Conservation (phyloP, 1,139 yeast species). For the Protomyces inouyei region DNA sequence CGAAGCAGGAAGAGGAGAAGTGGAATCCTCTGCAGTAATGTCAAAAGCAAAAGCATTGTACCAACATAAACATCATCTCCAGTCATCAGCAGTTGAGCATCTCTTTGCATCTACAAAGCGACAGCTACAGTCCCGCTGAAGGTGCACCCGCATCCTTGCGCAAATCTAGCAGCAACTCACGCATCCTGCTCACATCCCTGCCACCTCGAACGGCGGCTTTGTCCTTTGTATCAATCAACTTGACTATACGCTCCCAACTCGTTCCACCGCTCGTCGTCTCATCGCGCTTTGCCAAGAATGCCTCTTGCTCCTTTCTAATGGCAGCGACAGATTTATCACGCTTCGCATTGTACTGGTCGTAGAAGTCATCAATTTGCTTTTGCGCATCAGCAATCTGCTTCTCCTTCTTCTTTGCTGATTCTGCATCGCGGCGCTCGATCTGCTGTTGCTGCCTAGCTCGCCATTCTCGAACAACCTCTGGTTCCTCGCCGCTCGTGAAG, state of each 20-base stretch:
- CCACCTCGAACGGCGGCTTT: conserved; percentile 45
- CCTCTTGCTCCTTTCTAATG: conserved; percentile 61
- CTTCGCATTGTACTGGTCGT: conserved; percentile 84
- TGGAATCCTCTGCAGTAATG: not conserved
- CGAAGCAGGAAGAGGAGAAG: conserved; percentile 10
- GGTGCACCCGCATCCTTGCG: conserved; percentile 70
- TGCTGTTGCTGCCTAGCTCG: conserved; percentile 75
- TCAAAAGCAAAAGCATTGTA: not conserved
- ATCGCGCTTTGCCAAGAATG: conserved; percentile 72
- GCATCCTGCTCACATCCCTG: conserved; percentile 68
- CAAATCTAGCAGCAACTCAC: conserved; percentile 58
- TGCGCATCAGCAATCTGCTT: conserved; percentile 76
- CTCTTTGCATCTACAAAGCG: no score
- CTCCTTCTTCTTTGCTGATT: conserved; percentile 59
- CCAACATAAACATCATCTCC: not conserved
- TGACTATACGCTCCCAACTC: conserved; percentile 79
- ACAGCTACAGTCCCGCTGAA: conserved; percentile 54
- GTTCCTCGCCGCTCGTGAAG: conserved; percentile 3
- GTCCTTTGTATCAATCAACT: conserved; percentile 48
- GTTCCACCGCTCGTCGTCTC: conserved; percentile 63
- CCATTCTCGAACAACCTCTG: conserved; percentile 48
- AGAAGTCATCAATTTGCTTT: conserved; percentile 84
- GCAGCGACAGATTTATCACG: conserved; percentile 66
- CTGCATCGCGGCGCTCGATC: conserved; percentile 73
- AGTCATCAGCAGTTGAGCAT: no score